Percentiles rank a stretch among this genome's conserved stretches.
These are phyloP conservation scores for Globisporangium heterothallicum DNA, from an alignment of 352 stramenopile genomes.

Conservation along the genomic window DNA sequence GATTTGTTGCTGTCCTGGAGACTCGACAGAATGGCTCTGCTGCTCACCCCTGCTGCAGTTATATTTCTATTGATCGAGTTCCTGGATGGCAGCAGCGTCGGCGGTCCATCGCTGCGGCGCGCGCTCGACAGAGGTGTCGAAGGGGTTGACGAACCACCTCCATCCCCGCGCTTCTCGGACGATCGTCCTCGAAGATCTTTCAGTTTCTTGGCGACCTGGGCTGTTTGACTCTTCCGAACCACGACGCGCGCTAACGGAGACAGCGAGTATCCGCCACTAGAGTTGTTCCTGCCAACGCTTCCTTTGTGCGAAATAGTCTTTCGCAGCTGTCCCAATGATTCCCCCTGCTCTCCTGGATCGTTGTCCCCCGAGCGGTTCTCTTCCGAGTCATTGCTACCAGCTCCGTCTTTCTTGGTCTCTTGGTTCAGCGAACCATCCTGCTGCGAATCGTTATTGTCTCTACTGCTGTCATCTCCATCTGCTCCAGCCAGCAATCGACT, in stretches of 20 bases:
- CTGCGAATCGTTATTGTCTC: slow-evolving; percentile 3
- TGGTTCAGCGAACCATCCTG: not conserved
- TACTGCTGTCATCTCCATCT: not conserved
- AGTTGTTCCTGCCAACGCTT: slow-evolving; percentile 11
- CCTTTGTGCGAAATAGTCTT: slow-evolving; percentile 12
- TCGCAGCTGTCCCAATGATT: slow-evolving; percentile 16
- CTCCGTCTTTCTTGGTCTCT: not conserved
- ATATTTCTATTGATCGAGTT: not conserved
- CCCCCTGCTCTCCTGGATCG: slow-evolving; percentile 9
- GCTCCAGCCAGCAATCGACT: slow-evolving; percentile 20
- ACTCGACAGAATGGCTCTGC: not conserved
- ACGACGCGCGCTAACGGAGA: slow-evolving; percentile 42
- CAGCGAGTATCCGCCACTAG: slow-evolving; percentile 15
- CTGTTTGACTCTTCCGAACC: slow-evolving; percentile 34
- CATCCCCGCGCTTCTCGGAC: slow-evolving; percentile 11
- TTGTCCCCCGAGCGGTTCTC: not conserved
- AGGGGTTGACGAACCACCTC: not conserved
- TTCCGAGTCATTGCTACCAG: slow-evolving; percentile 1
- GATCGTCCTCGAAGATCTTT: slow-evolving; percentile 22
- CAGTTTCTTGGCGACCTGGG: slow-evolving; percentile 38
- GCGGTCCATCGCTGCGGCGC: not conserved
- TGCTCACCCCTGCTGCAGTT: too few relatives aligned
- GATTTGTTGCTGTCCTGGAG: not conserved
- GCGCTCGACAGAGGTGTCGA: not conserved
- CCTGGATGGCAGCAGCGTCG: not conserved